Conservation (phyloP, 176 grass and related monocot species). For the Poa annua region DNA sequence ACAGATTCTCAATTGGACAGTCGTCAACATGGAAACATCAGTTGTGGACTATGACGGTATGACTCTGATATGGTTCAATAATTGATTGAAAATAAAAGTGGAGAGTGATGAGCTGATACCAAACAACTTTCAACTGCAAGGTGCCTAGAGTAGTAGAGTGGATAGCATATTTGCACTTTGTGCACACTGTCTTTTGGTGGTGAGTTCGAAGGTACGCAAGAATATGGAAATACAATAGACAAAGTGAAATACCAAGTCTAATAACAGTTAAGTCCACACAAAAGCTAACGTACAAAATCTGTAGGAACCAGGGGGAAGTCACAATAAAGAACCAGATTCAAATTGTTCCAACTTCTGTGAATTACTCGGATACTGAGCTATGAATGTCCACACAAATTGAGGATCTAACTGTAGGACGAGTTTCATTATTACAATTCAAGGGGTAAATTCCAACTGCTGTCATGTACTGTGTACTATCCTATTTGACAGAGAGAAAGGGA, state of each 20-base stretch:
- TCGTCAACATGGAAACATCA: background rate
- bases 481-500: background rate
- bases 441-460: background rate
- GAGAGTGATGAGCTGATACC: background rate
- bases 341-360: background rate
- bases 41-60: background rate
- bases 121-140: background rate
- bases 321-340: background rate
- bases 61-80: background rate
- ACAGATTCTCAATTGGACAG: background rate
- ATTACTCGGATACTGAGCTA: background rate
- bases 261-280: background rate
- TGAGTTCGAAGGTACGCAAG: background rate
- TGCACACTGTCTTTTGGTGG: background rate
- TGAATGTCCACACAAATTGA: background rate
- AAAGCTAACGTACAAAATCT: background rate
- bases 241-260: background rate
- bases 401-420: background rate
- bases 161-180: background rate
- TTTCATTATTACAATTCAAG: background rate
- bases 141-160: background rate
- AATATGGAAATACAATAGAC: constrained; percentile 4
- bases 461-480: background rate
- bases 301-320: background rate
- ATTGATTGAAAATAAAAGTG: background rate